A percentile compares a stretch with the other conserved stretches of the same genome.
These are phyloP conservation scores for Ophiostoma ulmi DNA, from an alignment of 2,329 filamentous ascomycete genomes.

Conservation along the genomic window DNA sequence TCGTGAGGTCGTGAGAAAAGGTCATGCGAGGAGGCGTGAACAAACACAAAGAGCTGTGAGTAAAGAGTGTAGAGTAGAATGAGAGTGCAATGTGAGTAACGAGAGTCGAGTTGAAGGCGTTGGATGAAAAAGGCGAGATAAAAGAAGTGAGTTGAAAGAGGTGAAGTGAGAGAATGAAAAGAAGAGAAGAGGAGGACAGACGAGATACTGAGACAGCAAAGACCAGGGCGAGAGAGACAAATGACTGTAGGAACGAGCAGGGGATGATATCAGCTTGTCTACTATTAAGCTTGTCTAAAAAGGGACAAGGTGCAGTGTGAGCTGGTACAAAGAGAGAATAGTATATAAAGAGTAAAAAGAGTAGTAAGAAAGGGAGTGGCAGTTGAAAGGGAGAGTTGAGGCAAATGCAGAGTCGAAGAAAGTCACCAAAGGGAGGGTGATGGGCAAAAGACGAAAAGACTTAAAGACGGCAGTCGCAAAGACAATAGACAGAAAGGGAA, in stretches of 20 bases:
- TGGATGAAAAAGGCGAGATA: not conserved
- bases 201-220: too few species aligned
- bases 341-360: not conserved
- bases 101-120: not conserved
- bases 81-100: not conserved
- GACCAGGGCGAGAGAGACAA: not conserved
- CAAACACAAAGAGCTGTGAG: not conserved
- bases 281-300: conserved; percentile 22
- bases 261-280: conserved; percentile 1
- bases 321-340: not conserved
- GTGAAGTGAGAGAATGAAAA: conserved; percentile 5
- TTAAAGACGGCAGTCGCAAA: not conserved
- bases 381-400: not conserved
- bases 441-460: not conserved
- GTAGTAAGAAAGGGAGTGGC: not conserved
- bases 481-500: not conserved
- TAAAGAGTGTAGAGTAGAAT: not conserved
- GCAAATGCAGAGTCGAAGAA: not conserved
- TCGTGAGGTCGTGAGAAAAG: not conserved
- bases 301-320: conserved; percentile 16
- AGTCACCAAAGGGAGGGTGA: not conserved
- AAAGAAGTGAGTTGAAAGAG: not conserved
- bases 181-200: not conserved
- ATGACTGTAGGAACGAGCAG: not conserved
- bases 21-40: not conserved